Evolutionary conservation across 2,329 filamentous ascomycete genomes (phyloP), one percentile per base, ranked within the genome.

Genomic region (Monilinia fructicola): DNA sequence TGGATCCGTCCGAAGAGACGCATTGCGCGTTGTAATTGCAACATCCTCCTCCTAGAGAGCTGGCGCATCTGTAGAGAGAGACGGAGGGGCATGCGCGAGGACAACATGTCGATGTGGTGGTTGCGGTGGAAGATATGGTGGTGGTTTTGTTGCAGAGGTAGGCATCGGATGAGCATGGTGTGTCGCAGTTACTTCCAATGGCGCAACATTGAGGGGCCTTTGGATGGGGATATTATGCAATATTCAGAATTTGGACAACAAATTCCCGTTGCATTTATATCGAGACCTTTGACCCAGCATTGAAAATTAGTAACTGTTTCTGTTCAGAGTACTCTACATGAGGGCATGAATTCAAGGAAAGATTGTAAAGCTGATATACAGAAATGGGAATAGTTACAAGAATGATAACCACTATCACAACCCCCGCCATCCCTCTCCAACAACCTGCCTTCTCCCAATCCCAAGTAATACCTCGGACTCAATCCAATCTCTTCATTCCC

Each of bases 11-110:
- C 2, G 72, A 74, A 1, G 75, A 72, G 21, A 73, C 76, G 73
- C 84, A 87, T 14, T 77, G 73, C 23, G 74, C 76, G 52, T 78
- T 81, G 69, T 79, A 83, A 11, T 71, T 64, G 71, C 85, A 87
- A 76, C 85, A 87, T 23, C 66, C 65, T 67, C 73, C 74, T 46
- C 78, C 78, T 28, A 76, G 69, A 14, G 74, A 72, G 12, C 70
- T 28, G 0, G 77, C 72, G 67, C 79, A 80, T 38, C 69, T 70
- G 68, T 74, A 80, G 35, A 68, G 59, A 54, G 71, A 74, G 3
- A 74, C 69, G 9, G 59, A 53, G 2, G 72, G 60, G 67, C 79
- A 80, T n/a, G 53, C n/a, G 64, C 78, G 75, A 0, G 62, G 52
- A 64, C 75, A 77, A 70, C 78, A 80, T 35, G 71, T 67, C 44